These are phyloP conservation scores for Angomonas deanei DNA, from an alignment of 208 protist genomes.

Conservation along the genomic window DNA sequence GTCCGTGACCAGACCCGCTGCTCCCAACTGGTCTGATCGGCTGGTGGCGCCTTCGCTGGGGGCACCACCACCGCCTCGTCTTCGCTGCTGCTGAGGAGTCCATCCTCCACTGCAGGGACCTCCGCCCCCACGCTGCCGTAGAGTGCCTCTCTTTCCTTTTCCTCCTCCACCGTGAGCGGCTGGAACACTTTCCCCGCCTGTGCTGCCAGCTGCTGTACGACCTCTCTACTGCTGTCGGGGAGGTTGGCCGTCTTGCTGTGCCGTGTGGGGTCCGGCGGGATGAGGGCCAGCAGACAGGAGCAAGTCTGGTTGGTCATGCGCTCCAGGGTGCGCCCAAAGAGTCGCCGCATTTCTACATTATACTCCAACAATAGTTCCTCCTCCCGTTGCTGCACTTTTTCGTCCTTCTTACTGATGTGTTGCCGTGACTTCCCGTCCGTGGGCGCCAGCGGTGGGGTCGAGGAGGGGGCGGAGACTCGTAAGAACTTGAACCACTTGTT, in stretches of 20 bases:
- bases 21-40: constrained; percentile 9
- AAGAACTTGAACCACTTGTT: not conserved
- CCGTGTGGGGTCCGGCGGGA: constrained; percentile 14
- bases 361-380: constrained; percentile 9
- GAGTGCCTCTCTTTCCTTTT: not conserved
- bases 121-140: no score
- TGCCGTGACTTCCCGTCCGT: not conserved
- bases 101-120: no score
- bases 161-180: not conserved
- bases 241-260: not conserved
- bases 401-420: not conserved
- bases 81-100: not conserved
- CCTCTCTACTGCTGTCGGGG: constrained; percentile 3
- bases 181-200: not conserved
- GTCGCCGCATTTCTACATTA: constrained; percentile 17
- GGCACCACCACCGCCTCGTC: constrained; percentile 1
- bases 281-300: constrained; percentile 28
- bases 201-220: constrained; percentile 8
- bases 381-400: constrained; percentile 3
- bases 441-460: not conserved
- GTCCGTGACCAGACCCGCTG: constrained; percentile 20
- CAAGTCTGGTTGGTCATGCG: constrained; percentile 39
- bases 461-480: not conserved
- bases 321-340: constrained; percentile 20
- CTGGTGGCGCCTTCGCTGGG: not conserved